A percentile compares a stretch with the other conserved stretches of the same genome.
These are phyloP conservation scores for Wickerhamomyces tratensis DNA, from an alignment of 805 yeast species.

Conservation along the genomic window DNA sequence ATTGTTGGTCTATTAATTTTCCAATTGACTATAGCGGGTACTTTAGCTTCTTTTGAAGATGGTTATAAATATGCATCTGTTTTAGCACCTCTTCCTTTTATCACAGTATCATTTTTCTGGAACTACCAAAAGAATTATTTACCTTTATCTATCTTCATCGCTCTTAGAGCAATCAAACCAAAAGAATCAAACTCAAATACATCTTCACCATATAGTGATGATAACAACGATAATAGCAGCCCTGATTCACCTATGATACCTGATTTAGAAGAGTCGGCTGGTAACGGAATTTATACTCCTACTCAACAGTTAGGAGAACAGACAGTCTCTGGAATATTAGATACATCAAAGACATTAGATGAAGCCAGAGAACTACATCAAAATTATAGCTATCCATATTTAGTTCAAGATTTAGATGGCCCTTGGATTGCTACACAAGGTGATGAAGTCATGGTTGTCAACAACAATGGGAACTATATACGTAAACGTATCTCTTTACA, in stretches of 20 bases:
- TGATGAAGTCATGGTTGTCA: constrained; percentile 38
- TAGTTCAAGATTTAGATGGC: constrained; percentile 65
- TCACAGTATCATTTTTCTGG: constrained; percentile 59
- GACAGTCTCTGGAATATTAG: neutral
- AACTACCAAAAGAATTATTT: constrained; percentile 73
- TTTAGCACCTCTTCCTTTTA: constrained; percentile 67
- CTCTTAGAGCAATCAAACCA: constrained; percentile 67
- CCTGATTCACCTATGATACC: neutral
- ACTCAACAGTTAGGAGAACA: neutral
- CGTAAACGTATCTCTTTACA: constrained; percentile 25
- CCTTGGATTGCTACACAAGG: constrained; percentile 75
- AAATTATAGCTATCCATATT: constrained; percentile 69
- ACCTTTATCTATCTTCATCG: constrained; percentile 79
- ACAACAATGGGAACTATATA: constrained; percentile 30
- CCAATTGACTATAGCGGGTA: constrained; percentile 90
- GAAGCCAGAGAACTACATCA: constrained; percentile 66
- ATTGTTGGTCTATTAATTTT: constrained; percentile 73
- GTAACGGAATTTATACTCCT: constrained; percentile 14
- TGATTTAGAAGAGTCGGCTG: constrained; percentile 11
- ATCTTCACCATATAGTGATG: constrained; percentile 7
- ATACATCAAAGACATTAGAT: constrained; percentile 48
- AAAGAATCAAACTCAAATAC: constrained; percentile 21
- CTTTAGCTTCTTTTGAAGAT: constrained; percentile 66
- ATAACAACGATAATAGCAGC: neutral
- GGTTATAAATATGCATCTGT: constrained; percentile 69